These are phyloP conservation scores for Wallacemonas collosoma DNA, from an alignment of 208 protist species.

Conservation along the genomic window DNA sequence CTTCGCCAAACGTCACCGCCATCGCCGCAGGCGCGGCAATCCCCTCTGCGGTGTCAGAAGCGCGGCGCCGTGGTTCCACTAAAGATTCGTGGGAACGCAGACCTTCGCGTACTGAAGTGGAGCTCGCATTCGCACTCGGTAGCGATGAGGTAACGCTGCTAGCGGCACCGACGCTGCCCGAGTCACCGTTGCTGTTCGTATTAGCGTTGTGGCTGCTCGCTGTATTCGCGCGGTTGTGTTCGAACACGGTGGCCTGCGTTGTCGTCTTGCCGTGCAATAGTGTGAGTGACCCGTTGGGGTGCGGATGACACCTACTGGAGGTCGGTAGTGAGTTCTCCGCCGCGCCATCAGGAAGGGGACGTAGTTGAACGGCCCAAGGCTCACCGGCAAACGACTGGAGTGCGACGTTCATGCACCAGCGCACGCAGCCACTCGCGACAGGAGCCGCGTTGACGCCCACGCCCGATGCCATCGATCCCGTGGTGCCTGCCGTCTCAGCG, in stretches of 20 bases:
- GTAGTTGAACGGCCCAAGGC: constrained; percentile 65
- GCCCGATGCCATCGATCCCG: constrained; percentile 11
- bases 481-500: not conserved
- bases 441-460: constrained; percentile 9
- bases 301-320: not conserved
- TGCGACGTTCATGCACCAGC: constrained; percentile 80
- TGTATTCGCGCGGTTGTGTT: constrained; percentile 1
- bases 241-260: constrained; percentile 1
- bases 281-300: not conserved
- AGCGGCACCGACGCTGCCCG: not conserved
- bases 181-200: not conserved
- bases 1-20: constrained; percentile 10
- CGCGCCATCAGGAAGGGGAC: constrained; percentile 14
- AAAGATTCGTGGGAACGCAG: not conserved
- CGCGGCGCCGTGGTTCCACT: not conserved
- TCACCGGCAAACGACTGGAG: constrained; percentile 79
- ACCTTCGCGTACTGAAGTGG: not conserved
- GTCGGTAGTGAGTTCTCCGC: not conserved
- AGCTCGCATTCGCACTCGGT: constrained; percentile 3
- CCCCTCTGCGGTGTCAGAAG: not conserved
- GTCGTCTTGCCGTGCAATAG: constrained; percentile 26
- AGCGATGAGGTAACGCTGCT: not conserved
- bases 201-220: not conserved
- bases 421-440: constrained; percentile 42
- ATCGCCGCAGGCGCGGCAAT: not conserved